phyloP scores from a whole-genome alignment of 768 basidiomycete species.

The Leucocoprinus leucothites region DNA sequence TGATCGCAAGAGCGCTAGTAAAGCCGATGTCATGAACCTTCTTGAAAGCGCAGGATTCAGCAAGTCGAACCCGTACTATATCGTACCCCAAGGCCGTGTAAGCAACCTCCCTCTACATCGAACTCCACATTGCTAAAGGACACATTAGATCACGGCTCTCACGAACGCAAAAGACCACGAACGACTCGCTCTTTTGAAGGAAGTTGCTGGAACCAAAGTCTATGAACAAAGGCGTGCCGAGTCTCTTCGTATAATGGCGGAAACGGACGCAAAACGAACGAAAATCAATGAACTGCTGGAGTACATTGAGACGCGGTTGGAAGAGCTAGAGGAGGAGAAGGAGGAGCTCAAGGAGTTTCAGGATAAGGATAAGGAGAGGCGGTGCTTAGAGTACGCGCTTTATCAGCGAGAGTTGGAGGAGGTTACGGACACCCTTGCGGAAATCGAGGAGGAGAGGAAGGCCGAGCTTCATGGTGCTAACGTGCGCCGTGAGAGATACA shows the following conservation, averaged over 20 bases:
- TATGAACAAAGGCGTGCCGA: constrained; percentile 94
- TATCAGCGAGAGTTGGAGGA: constrained; percentile 91
- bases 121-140: background rate
- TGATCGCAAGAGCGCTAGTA: constrained; percentile 92
- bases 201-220: constrained; percentile 97
- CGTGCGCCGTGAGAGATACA: constrained; percentile 76
- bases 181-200: constrained; percentile 90
- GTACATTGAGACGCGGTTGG: constrained; percentile 86
- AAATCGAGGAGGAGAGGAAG: constrained; percentile 79
- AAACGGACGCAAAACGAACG: constrained; percentile 87
- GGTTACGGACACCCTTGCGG: constrained; percentile 79
- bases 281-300: constrained; percentile 90
- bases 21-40: constrained; percentile 97
- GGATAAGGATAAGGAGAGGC: constrained; percentile 89
- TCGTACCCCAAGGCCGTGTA: constrained; percentile 96
- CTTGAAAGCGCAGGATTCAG: constrained; percentile 97
- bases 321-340: constrained; percentile 96
- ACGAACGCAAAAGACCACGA: constrained; percentile 98
- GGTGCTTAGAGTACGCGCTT: constrained; percentile 93
- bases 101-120: constrained; percentile 24
- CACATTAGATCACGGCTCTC: constrained; percentile 80
- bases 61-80: constrained; percentile 98
- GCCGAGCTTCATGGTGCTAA: constrained; percentile 85
- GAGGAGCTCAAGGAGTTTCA: constrained; percentile 97
- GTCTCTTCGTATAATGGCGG: constrained; percentile 94